Percentiles rank a stretch among this genome's conserved stretches.
These are phyloP conservation scores for Rhodotorula kratochvilovae DNA, from an alignment of 768 basidiomycete species.

Conservation along the genomic window DNA sequence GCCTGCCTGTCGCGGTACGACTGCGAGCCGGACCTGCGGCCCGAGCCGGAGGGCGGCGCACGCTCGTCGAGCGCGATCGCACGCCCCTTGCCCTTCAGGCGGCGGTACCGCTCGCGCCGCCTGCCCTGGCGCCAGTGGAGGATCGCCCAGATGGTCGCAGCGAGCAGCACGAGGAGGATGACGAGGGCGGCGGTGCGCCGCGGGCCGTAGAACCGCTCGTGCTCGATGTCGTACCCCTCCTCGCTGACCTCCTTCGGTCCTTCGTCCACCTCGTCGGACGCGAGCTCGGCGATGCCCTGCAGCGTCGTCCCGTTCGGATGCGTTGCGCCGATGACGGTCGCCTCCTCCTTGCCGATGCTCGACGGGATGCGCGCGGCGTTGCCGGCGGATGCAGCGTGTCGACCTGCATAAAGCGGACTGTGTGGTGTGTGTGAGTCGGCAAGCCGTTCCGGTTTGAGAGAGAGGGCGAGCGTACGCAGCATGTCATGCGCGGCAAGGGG, in stretches of 20 bases:
- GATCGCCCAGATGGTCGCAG: conserved; percentile 12
- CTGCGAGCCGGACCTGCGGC: no score
- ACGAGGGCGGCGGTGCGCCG: conserved; percentile 40
- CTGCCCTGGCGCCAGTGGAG: conserved; percentile 17
- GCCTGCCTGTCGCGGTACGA: no score
- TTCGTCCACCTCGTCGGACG: background rate
- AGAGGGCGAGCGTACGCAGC: conserved; percentile 56
- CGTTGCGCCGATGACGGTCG: conserved; percentile 47
- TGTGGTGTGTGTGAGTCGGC: background rate
- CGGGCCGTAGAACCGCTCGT: conserved; percentile 43
- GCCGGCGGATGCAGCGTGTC: conserved; percentile 75
- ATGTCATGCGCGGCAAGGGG: conserved; percentile 90
- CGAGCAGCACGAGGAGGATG: conserved; percentile 32
- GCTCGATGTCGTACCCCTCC: conserved; percentile 39
- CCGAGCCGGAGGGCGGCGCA: background rate
- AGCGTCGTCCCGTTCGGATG: conserved; percentile 41
- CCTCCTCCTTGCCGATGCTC: conserved; percentile 64
- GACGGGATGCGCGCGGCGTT: conserved; percentile 76
- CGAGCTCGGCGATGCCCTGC: background rate
- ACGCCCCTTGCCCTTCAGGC: conserved; percentile 17
- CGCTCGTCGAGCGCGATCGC: background rate
- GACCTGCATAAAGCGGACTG: conserved; percentile 84
- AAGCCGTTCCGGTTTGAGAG: background rate
- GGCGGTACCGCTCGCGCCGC: conserved; percentile 7
- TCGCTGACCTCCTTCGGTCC: background rate